Conservation (phyloP, 768 basidiomycete species). For the Pulveroboletus frians region DNA sequence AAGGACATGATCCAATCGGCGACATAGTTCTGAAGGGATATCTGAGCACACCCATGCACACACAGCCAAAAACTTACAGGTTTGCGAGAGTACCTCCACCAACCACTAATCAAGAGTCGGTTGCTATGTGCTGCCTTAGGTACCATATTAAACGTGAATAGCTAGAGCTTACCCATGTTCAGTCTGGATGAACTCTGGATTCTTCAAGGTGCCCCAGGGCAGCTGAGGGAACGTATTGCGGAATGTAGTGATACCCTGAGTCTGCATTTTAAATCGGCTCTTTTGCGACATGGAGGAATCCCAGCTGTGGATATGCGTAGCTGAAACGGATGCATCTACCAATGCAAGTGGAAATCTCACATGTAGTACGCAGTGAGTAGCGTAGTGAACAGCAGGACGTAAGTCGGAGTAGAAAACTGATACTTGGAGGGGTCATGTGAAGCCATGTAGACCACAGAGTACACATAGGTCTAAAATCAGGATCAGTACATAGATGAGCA, state of each 20-base stretch:
- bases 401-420: constrained; percentile 72
- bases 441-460: constrained; percentile 98
- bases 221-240: constrained; percentile 94
- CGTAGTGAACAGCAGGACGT: constrained; percentile 67
- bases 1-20: constrained; percentile 88
- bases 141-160: background rate
- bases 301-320: constrained; percentile 50
- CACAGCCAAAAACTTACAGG: constrained; percentile 51
- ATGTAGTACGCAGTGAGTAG: constrained; percentile 83
- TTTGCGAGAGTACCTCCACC: constrained; percentile 94
- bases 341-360: constrained; percentile 37
- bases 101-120: constrained; percentile 85
- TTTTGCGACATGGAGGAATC: constrained; percentile 96
- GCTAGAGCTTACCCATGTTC: constrained; percentile 66
- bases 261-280: constrained; percentile 96
- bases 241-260: constrained; percentile 78
- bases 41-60: background rate
- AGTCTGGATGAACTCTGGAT: constrained; percentile 91
- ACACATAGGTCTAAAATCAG: constrained; percentile 75
- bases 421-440: constrained; percentile 85
- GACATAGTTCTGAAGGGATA: constrained; percentile 68
- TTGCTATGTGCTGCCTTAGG: constrained; percentile 47
- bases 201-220: constrained; percentile 73
- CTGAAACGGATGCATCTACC: constrained; percentile 1
- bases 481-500: background rate